phyloP scores from a whole-genome alignment of 163 green algal species.

The Scenedesmus sp. region DNA sequence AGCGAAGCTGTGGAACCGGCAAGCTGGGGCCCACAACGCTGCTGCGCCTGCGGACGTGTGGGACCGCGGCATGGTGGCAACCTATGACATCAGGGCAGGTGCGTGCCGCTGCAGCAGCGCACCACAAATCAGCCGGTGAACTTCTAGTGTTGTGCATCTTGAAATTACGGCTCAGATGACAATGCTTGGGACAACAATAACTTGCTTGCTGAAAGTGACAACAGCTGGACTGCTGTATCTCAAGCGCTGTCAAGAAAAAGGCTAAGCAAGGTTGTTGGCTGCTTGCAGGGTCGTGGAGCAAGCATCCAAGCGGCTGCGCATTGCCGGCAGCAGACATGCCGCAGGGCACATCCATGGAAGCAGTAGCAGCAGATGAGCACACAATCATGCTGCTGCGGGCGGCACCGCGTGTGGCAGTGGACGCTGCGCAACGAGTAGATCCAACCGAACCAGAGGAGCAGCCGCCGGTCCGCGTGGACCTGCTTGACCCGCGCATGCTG shows the following conservation, averaged over 20 bases:
- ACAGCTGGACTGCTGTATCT: too few species aligned
- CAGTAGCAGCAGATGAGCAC: conserved; percentile 7
- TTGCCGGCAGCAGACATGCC: background rate
- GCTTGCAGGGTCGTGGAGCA: background rate
- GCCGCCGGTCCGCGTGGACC: background rate
- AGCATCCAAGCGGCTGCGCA: background rate
- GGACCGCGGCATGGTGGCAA: background rate
- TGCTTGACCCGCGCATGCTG: background rate
- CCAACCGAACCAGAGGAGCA: background rate
- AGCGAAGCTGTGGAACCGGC: too few species aligned
- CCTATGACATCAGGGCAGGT: background rate
- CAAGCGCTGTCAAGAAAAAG: too few species aligned
- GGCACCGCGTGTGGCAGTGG: background rate
- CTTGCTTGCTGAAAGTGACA: too few species aligned
- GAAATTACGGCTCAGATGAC: too few species aligned
- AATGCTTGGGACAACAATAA: too few species aligned
- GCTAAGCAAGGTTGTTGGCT: background rate
- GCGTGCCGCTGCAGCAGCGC: background rate
- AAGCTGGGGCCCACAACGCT: background rate
- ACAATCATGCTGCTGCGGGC: background rate
- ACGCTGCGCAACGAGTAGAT: background rate
- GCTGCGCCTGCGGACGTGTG: background rate
- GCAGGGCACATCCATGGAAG: background rate
- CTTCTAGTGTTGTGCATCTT: too few species aligned
- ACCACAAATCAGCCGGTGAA: background rate